Conservation (phyloP, 139 green algal genomes). For the Chlorokybus atmophyticus region DNA sequence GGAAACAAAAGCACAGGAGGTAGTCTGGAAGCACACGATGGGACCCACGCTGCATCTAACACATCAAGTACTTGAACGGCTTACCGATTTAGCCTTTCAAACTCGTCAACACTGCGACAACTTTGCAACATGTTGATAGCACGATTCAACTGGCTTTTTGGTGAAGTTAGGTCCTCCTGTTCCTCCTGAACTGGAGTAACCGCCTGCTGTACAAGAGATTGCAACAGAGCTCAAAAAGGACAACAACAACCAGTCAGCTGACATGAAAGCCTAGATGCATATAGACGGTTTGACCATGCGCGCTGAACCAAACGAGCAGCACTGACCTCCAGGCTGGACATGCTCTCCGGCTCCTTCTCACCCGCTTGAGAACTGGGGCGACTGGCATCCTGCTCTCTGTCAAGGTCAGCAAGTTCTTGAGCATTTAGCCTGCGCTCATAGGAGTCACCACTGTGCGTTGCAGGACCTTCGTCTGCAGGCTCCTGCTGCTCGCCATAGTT, state of each 20-base stretch:
- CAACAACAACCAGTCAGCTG: neutral
- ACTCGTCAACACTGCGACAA: slow-evolving; percentile 72
- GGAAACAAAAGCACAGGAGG: neutral
- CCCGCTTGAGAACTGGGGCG: no score
- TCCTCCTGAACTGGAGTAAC: neutral
- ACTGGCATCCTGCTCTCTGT: no score
- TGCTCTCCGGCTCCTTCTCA: no score
- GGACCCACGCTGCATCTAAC: neutral
- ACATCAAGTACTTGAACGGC: slow-evolving; percentile 9
- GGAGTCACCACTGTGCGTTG: no score
- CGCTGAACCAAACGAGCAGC: neutral
- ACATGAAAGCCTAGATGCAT: neutral
- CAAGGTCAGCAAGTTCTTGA: no score
- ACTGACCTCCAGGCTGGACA: no score
- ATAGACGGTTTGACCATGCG: neutral
- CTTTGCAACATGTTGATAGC: slow-evolving; percentile 20
- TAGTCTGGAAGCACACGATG: neutral
- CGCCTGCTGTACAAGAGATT: neutral
- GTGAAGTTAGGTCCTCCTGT: no score
- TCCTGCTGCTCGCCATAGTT: no score
- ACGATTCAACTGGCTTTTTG: neutral
- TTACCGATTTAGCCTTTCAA: slow-evolving; percentile 42
- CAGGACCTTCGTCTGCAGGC: no score
- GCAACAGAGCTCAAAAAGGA: neutral
- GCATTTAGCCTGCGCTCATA: no score